A percentile compares a stretch with the other conserved stretches of the same genome.
Evolutionary conservation across 176 grass and related monocot species (phyloP).

Genomic region (Musa schizocarpa): DNA sequence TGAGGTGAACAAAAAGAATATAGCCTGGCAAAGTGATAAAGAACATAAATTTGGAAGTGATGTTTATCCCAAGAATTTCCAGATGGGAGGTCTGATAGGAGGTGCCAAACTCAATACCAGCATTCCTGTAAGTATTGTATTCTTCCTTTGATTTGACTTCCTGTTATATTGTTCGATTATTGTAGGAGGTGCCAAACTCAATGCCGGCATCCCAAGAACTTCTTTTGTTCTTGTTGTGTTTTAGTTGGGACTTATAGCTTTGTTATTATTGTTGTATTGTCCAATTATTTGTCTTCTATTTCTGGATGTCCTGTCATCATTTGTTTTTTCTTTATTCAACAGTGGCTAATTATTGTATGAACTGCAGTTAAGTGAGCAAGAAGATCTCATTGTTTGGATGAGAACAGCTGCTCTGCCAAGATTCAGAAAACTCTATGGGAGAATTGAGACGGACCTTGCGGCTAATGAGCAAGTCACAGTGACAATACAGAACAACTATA

Average conservation of each 20-base stretch:
- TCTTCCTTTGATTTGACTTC: conserved; percentile 1
- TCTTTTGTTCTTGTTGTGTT: conserved; percentile 6
- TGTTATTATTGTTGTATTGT: conserved; percentile 8
- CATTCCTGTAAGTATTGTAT: conserved; percentile 56
- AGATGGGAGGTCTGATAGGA: conserved; percentile 58
- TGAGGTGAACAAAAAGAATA: conserved; percentile 75
- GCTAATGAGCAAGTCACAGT: conserved; percentile 60
- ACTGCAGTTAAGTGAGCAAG: conserved; percentile 79
- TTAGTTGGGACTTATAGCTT: background rate
- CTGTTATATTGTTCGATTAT: conserved; percentile 4
- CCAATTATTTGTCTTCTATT: background rate
- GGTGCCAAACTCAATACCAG: conserved; percentile 73
- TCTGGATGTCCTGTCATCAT: too few species aligned
- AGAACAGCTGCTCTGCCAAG: conserved; percentile 74
- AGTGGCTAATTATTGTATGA: background rate
- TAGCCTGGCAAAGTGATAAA: conserved; percentile 81
- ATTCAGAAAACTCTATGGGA: conserved; percentile 92
- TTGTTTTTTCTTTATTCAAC: too few species aligned
- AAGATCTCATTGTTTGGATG: conserved; percentile 99
- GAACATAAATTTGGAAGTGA: conserved; percentile 60
- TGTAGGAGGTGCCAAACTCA: conserved; percentile 28
- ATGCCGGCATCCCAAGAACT: conserved; percentile 56
- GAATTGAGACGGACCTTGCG: conserved; percentile 68
- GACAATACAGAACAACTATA: conserved; percentile 89
- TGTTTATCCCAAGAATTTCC: conserved; percentile 93